Conservation (phyloP, 176 grass and related monocot genomes). For the Avena atlantica region DNA sequence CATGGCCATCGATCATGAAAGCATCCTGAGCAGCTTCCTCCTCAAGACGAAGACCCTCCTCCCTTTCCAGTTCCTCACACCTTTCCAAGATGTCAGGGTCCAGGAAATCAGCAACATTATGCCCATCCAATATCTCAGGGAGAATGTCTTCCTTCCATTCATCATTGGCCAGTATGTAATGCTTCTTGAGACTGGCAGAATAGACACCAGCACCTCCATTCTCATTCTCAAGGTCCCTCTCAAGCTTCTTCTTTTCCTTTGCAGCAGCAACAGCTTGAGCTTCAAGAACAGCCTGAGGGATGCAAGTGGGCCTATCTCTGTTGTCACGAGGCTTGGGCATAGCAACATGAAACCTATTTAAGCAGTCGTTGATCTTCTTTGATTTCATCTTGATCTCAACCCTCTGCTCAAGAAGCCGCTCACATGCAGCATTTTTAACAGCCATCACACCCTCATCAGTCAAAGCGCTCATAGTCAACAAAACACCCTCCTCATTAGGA, state of each 20-base stretch:
- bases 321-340: slow-evolving; percentile 80
- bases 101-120: slow-evolving; percentile 79
- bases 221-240: slow-evolving; percentile 69
- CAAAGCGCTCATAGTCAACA: slow-evolving; percentile 83
- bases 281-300: slow-evolving; percentile 56
- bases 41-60: slow-evolving; percentile 76
- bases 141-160: slow-evolving; percentile 80
- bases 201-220: slow-evolving; percentile 92
- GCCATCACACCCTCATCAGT: slow-evolving; percentile 79
- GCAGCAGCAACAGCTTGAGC: slow-evolving; percentile 48
- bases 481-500: slow-evolving; percentile 62
- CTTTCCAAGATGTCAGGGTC: slow-evolving; percentile 80
- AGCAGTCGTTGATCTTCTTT: slow-evolving; percentile 66
- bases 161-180: slow-evolving; percentile 67
- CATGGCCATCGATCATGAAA: slow-evolving; percentile 71
- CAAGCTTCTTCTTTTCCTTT: slow-evolving; percentile 72
- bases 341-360: slow-evolving; percentile 84
- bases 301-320: slow-evolving; percentile 62
- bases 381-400: slow-evolving; percentile 71
- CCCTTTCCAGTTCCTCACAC: slow-evolving; percentile 74
- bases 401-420: slow-evolving; percentile 67
- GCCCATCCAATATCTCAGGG: slow-evolving; percentile 76
- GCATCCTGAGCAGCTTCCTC: slow-evolving; percentile 55
- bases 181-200: slow-evolving; percentile 80
- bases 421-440: slow-evolving; percentile 69